Conservation (phyloP, 1,284 basidiomycete species). For the Tilletia indica region DNA sequence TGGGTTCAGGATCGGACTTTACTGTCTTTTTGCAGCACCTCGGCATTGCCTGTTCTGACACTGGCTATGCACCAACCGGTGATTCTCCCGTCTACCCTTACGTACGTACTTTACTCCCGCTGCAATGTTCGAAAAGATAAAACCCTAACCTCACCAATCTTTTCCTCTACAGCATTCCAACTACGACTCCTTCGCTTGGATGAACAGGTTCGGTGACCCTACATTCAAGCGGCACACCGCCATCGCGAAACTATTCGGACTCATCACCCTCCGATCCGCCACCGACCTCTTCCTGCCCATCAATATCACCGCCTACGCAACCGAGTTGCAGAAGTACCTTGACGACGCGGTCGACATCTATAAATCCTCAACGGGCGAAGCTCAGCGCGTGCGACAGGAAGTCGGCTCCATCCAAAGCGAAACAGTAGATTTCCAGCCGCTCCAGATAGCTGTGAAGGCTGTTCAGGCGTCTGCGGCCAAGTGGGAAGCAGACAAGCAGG, state of each 20-base stretch:
- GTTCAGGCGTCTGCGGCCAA: slow-evolving; percentile 23
- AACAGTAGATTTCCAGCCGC: slow-evolving; percentile 20
- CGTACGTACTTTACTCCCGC: slow-evolving; percentile 38
- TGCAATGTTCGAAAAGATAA: too few relatives aligned
- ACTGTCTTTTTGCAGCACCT: slow-evolving; percentile 68
- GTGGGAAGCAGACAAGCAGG: slow-evolving; percentile 27
- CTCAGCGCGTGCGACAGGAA: background rate
- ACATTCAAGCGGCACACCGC: slow-evolving; percentile 72
- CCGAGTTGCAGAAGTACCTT: slow-evolving; percentile 36
- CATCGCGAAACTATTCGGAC: slow-evolving; percentile 62
- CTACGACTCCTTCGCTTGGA: slow-evolving; percentile 75
- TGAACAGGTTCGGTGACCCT: slow-evolving; percentile 72
- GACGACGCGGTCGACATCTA: slow-evolving; percentile 29
- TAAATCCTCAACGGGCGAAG: background rate
- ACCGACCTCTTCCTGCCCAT: slow-evolving; percentile 67
- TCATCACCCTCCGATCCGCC: slow-evolving; percentile 64
- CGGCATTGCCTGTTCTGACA: slow-evolving; percentile 56
- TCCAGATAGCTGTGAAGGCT: slow-evolving; percentile 25
- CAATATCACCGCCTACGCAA: slow-evolving; percentile 65
- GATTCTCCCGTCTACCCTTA: slow-evolving; percentile 74
- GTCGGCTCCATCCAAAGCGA: background rate
- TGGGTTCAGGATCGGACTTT: slow-evolving; percentile 66
- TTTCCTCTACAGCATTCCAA: slow-evolving; percentile 62
- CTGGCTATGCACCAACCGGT: slow-evolving; percentile 44
- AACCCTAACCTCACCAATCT: too few relatives aligned